A percentile compares a stretch with the other conserved stretches of the same genome.
These are phyloP conservation scores for Coemansia javaensis DNA, from an alignment of 192 early-diverging fungal species.

Conservation along the genomic window DNA sequence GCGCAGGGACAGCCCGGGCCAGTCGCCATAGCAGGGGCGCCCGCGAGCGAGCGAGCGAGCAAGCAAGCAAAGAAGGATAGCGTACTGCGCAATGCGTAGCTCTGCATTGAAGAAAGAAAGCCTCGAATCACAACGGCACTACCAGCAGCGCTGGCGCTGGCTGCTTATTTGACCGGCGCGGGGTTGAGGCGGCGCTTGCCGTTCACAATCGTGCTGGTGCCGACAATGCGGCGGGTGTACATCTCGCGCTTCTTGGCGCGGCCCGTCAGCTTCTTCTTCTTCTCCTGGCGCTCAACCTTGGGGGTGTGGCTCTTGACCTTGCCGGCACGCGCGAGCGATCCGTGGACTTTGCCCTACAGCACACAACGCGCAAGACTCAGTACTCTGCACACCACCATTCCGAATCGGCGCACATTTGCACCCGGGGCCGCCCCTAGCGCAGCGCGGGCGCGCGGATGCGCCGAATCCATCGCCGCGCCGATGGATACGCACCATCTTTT, in stretches of 20 bases:
- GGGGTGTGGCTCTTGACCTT: slow-evolving; percentile 99
- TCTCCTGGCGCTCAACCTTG: slow-evolving; percentile 96
- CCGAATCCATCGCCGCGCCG: no score
- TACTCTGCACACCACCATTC: no score
- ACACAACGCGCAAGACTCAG: no score
- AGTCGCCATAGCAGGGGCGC: no score
- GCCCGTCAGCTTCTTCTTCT: slow-evolving; percentile 87
- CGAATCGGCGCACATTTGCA: no score
- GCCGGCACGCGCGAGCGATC: slow-evolving; percentile 99
- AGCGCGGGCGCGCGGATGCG: no score
- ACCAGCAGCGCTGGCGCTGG: not conserved
- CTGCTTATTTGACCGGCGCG: slow-evolving; percentile 29
- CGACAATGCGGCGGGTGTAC: slow-evolving; percentile 98
- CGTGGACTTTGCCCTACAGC: slow-evolving; percentile 98
- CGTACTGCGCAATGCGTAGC: no score
- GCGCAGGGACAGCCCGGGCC: not conserved
- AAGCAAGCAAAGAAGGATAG: no score
- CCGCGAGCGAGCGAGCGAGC: no score
- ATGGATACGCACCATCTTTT: no score
- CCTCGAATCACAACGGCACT: not conserved
- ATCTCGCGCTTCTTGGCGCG: slow-evolving; percentile 95
- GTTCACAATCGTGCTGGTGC: slow-evolving; percentile 74
- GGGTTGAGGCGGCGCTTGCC: slow-evolving; percentile 76
- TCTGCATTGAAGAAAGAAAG: no score
- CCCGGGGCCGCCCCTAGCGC: no score